These are phyloP conservation scores for Pleurostoma richardsiae DNA, from an alignment of 2,329 filamentous ascomycete species.

Conservation along the genomic window DNA sequence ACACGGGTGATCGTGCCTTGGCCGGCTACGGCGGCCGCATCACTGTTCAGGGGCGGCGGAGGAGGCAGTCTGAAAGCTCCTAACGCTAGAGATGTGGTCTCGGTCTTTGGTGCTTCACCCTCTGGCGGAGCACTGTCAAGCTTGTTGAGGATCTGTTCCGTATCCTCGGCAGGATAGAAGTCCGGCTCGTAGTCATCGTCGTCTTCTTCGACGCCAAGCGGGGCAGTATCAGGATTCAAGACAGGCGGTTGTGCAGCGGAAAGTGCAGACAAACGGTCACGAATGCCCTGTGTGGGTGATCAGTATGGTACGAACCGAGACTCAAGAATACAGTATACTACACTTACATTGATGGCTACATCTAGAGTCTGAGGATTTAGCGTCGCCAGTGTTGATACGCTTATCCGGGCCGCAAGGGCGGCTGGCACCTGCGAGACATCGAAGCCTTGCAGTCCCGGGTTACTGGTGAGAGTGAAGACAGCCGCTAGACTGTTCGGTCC, in stretches of 20 bases:
- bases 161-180: slow-evolving; percentile 70
- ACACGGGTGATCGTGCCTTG: slow-evolving; percentile 71
- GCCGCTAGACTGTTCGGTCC: slow-evolving; percentile 77
- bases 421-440: slow-evolving; percentile 76
- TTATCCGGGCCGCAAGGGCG: slow-evolving; percentile 72
- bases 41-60: slow-evolving; percentile 66
- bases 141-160: slow-evolving; percentile 73
- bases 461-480: slow-evolving; percentile 79
- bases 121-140: slow-evolving; percentile 64
- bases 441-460: slow-evolving; percentile 70
- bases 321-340: neutral
- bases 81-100: slow-evolving; percentile 55
- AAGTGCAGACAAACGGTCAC: slow-evolving; percentile 41
- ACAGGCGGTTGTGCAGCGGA: slow-evolving; percentile 37
- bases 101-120: slow-evolving; percentile 36
- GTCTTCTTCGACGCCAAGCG: slow-evolving; percentile 65
- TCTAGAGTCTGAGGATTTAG: slow-evolving; percentile 65
- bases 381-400: slow-evolving; percentile 70
- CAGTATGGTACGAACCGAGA: slow-evolving; percentile 12
- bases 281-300: slow-evolving; percentile 36
- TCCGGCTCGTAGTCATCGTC: slow-evolving; percentile 92
- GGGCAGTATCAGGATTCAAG: slow-evolving; percentile 53
- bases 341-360: slow-evolving; percentile 66
- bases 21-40: slow-evolving; percentile 69
- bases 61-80: slow-evolving; percentile 76